phyloP scores from a whole-genome alignment of 2,329 filamentous ascomycete genomes.

The Phaeomoniella chlamydospora region DNA sequence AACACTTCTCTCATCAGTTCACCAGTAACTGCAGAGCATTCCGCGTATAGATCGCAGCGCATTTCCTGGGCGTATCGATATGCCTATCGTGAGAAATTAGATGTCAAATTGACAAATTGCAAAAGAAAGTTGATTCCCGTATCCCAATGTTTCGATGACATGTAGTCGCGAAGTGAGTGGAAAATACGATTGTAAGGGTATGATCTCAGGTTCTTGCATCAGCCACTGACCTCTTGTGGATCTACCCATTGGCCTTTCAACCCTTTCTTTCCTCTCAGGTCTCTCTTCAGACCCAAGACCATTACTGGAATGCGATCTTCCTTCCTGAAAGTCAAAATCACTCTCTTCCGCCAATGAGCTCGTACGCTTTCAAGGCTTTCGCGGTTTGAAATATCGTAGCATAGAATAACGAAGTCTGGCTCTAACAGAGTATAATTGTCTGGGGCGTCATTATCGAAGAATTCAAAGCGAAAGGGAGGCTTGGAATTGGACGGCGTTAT shows the following conservation, averaged over 20 bases:
- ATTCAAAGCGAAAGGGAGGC: constrained; percentile 37
- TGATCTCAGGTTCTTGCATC: too few relatives aligned
- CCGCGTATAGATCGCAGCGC: constrained; percentile 46
- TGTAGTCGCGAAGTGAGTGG: too few relatives aligned
- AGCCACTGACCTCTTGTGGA: constrained; percentile 23
- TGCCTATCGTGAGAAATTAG: constrained; percentile 25
- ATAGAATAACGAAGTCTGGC: constrained; percentile 42
- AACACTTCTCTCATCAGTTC: constrained; percentile 44
- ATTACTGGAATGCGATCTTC: constrained; percentile 39
- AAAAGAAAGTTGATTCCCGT: too few relatives aligned
- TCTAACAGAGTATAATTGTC: constrained; percentile 40
- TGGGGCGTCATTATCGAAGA: constrained; percentile 42
- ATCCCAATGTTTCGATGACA: too few relatives aligned
- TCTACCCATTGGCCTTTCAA: constrained; percentile 18
- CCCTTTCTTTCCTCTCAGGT: constrained; percentile 33
- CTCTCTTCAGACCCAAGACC: constrained; percentile 44
- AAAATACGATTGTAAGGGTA: too few relatives aligned
- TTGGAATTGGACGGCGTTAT: constrained; percentile 35
- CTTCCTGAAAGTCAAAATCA: constrained; percentile 34
- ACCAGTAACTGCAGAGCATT: constrained; percentile 47
- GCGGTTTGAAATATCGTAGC: constrained; percentile 43
- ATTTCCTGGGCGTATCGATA: constrained; percentile 46
- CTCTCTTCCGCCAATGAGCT: constrained; percentile 26
- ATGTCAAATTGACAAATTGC: too few relatives aligned
- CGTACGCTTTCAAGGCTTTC: constrained; percentile 32